Base-by-base conservation (phyloP, 768 basidiomycete genomes). In the Naganishia vaughanmartiniae region DNA sequence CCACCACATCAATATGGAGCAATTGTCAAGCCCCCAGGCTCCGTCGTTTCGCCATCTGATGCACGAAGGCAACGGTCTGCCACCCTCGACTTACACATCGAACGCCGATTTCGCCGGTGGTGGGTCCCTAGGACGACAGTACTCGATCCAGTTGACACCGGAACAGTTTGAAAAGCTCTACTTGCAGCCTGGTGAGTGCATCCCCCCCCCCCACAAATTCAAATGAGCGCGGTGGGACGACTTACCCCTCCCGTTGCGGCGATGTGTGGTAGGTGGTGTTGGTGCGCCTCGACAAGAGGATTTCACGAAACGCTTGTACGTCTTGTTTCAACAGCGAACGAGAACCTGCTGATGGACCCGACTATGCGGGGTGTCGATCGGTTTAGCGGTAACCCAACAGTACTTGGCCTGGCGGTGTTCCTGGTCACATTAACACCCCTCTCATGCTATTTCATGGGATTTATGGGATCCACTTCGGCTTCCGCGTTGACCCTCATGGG, bases 121-220 rank as follows among this genome's bases (percentile, higher is more conserved):
- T 26, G 71, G 71, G 12, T 65, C 70, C 4, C 72, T 76, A 19
- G 71, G 73, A 6, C 70, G 76, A 7, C 76, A 76, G 65, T 70
- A 75, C 45, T 75, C 74, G 1, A 70, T 72, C 28, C 73, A 73
- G 56, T 70, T 76, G 26, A 71, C 75, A 12, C 65, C 73, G 4
- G 77, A 78, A 45, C 77, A 78, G 57, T 78, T 76, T 60, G 75
- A 77, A 57, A 71, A 74, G 33, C 76, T 76, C 28, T 77, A 75
- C 60, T 73, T 78, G 28, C 73, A 76, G 58, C 77, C 76, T 0
- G 77, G 77, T 39, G 74, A 73, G 24, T 51, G 54, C 2, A 4
- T 15, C n/a, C n/a, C n/a, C n/a, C n/a, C n/a, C n/a, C n/a, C n/a
- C n/a, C n/a, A n/a, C n/a, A n/a, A n/a, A n/a, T 46, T 39, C 17